Evolutionary conservation across 1,139 yeast genomes (phyloP), one percentile per base, ranked within the genome.

Genomic region (Kluyveromyces sp.): DNA sequence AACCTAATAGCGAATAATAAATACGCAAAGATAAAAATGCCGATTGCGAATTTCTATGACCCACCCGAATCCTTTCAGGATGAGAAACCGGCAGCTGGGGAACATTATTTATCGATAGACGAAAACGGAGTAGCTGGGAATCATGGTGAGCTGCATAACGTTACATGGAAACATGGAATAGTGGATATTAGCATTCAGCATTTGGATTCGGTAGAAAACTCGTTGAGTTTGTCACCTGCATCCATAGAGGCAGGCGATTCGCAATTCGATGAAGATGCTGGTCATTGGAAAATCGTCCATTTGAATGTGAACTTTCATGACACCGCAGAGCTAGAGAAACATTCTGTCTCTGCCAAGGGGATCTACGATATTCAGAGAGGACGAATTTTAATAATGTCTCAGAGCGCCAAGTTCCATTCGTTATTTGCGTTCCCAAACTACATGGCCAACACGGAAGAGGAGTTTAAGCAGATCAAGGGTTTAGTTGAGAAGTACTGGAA

Each of bases 321-420:
- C 48, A 49, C 51, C 17, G 75, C 75, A 47, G 62, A 65, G 30
- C 61, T 65, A 1, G 80, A 78, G 45, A 66, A 65, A 43, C 78
- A 78, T 56, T 58, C 59, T 0, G 49, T 86, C 15, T 69, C 66
- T 2, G 61, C 86, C 18, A 61, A 63, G 16, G 96, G 95, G 0
- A 69, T 85, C 2, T 87, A 88, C 60, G 82, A 82, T 55, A 80
- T 80, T 49, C 70, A 74, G 8, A 67, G 79, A 0, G 96, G 96
- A 0, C 73, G 86, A 44, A 58, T 87, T 13, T 65, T 87, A 8
- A 70, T 83, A 1, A 60, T 76, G 15, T 75, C 95, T 0, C 69
- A 74, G 39, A 77, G 94, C 19, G 86, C 83, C 8, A 87, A 87
- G 60, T 87, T 83, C 57, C 71, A 75, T 38, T 89, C 94, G 3